Evolutionary conservation across 345 rosid genomes (phyloP), one percentile per base, ranked within the genome.

Genomic region (Stellera chamaejasme): DNA sequence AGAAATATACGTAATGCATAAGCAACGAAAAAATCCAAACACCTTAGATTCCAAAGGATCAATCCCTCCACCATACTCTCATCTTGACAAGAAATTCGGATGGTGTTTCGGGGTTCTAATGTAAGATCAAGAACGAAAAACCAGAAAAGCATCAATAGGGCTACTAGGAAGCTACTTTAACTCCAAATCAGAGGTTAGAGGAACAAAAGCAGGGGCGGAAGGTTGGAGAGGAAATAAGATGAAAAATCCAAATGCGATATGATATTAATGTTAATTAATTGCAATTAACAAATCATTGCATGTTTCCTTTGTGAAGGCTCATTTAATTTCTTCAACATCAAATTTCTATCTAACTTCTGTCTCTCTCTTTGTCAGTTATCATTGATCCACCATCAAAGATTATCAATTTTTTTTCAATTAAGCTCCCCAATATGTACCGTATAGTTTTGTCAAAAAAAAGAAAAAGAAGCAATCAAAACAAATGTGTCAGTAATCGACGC

Each of bases 291-390:
- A 59, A 8, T 48, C 48, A 9, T 50, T 45, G 10, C 10, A 6
- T 44, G 45, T 65, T 61, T 48, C 50, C 68, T 69, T 72, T 55
- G 71, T 56, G 69, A 51, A 60, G 69, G 67, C 46, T 45, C 27
- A 41, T 56, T 42, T 45, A 23, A 10, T 58, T 23, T 58, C 62
- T 45, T 60, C 69, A 62, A 58, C 59, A 72, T 42, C 64, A 60
- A 58, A 48, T 45, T 75, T 65, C 65, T 60, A 60, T 58, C 63
- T 46, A 55, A 53, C 69, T 60, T 62, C 69, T 32, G 86, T 74
- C 79, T 68, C 76, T 69, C 80, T 63, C 14, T 62, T 67, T 83
- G 90, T 80, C 90, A 64, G 72, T 62, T 69, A 13, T 74, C 51
- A 48, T 66, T 62, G 55, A 65, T 45, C 67, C 69, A 71, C 56